These are phyloP conservation scores for Achaetomiella virescens DNA, from an alignment of 495 filamentous ascomycete species.

Conservation along the genomic window DNA sequence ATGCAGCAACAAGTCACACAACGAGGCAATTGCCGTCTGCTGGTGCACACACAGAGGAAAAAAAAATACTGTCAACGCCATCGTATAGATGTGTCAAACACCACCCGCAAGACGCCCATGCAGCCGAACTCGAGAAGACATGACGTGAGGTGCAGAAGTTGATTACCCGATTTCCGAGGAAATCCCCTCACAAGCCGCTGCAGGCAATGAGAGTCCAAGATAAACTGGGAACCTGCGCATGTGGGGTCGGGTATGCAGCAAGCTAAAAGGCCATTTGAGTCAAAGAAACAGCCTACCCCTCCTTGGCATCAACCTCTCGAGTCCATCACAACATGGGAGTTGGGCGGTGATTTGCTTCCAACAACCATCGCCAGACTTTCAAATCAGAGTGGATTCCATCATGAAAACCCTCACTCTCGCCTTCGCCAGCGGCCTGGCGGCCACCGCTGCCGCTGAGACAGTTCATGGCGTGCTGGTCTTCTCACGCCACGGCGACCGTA, in stretches of 20 bases:
- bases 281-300: too few species aligned
- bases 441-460: conserved; percentile 16
- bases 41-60: too few species aligned
- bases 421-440: conserved; percentile 38
- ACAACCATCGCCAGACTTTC: too few species aligned
- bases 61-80: too few species aligned
- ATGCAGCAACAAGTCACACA: too few species aligned
- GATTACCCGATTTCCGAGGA: neutral
- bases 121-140: neutral
- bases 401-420: neutral
- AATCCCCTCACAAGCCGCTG: neutral
- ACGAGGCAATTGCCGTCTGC: too few species aligned
- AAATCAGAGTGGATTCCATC: neutral
- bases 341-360: too few species aligned
- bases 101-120: too few species aligned
- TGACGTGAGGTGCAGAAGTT: neutral
- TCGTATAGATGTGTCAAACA: too few species aligned
- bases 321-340: too few species aligned
- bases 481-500: conserved; percentile 19
- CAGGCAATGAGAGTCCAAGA: neutral
- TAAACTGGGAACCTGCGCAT: neutral
- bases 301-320: too few species aligned
- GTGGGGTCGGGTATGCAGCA: neutral
- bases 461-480: conserved; percentile 20
- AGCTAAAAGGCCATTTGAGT: too few species aligned